Percentiles rank a stretch among this genome's conserved stretches.
Conservation (phyloP, 495 filamentous ascomycete species). For the Rusavskia elegans region DNA sequence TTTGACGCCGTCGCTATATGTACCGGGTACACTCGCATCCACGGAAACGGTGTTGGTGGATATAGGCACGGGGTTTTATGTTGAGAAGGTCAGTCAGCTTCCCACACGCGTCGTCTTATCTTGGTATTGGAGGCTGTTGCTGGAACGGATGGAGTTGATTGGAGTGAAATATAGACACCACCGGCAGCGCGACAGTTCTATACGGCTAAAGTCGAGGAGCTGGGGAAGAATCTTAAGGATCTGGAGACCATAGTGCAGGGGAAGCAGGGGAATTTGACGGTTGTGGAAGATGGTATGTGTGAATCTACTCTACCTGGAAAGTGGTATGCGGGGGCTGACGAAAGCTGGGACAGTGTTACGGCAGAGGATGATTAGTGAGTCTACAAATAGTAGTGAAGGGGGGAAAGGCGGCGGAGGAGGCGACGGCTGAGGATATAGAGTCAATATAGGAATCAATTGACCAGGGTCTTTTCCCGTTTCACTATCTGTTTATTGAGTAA, state of each 20-base stretch:
- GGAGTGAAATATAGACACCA: conserved; percentile 28
- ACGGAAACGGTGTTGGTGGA: conserved; percentile 79
- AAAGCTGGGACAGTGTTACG: conserved; percentile 29
- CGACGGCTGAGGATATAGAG: conserved; percentile 11
- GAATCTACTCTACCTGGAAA: not conserved
- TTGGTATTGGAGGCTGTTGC: too few species aligned
- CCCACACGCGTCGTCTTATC: not conserved
- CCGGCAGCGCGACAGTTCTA: conserved; percentile 76
- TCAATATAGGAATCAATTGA: too few species aligned
- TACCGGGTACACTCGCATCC: conserved; percentile 64
- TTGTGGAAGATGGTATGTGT: conserved; percentile 73
- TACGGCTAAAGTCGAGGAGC: conserved; percentile 61
- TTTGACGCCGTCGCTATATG: conserved; percentile 83
- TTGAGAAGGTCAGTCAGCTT: conserved; percentile 57
- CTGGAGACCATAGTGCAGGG: conserved; percentile 73
- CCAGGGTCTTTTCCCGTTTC: too few species aligned
- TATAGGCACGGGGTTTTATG: conserved; percentile 90
- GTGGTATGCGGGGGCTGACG: not conserved
- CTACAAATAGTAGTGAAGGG: not conserved
- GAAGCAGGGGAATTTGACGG: conserved; percentile 67
- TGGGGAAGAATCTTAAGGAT: conserved; percentile 64
- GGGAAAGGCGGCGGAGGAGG: conserved; percentile 5
- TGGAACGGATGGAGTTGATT: not conserved
- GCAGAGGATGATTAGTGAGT: conserved; percentile 34
- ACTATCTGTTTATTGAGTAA: too few species aligned